Evolutionary conservation across 257 asterid species (phyloP), one percentile per base, ranked within the genome.

Genomic region (Capsicum rhomboideum): DNA sequence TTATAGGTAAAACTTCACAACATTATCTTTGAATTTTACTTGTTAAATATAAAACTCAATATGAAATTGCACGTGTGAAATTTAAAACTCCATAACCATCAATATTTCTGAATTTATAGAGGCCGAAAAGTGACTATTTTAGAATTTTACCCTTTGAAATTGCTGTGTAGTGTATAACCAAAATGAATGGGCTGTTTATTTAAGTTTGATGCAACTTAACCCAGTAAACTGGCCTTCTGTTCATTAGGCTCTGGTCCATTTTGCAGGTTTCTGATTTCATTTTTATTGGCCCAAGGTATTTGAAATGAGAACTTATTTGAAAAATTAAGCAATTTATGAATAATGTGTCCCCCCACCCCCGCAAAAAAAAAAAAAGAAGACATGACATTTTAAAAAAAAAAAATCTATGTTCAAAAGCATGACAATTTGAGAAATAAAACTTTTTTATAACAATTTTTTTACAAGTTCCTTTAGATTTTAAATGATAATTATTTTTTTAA

Each of bases 1-100:
- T 26, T 16, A 61, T 0, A 0, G 1, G 4, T 61, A 0, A 12
- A 61, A 6, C 20, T 12, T 10, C 0, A 61, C 0, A 4, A 61
- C 0, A 0, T 2, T 64, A 13, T 64, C n/a, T 64, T 26, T 64
- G 0, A 64, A 6, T 28, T 28, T 28, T 64, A 28, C 40, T 28
- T 28, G n/a, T 26, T 1, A 7, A 61, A 26, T 23, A 21, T n/a
- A 1, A 58, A 11, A 23, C 1, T 61, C 9, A 11, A 4, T 23
- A 23, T 23, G 4, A 58, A 10, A 11, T 21, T 4, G 8, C 1
- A 26, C 1, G 1, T 18, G n/a, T 20, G 3, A 20, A 56, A n/a
- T n/a, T 10, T 56, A 1, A 64, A 64, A 63, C 66, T 0, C 29
- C 16, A 0, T 10, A 10, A 9, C 6, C 3, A 4, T 9, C 14